Percentiles rank a stretch among this genome's conserved stretches.
Conservation (phyloP, 2,329 filamentous ascomycete genomes). For the Sporothrix inflata region DNA sequence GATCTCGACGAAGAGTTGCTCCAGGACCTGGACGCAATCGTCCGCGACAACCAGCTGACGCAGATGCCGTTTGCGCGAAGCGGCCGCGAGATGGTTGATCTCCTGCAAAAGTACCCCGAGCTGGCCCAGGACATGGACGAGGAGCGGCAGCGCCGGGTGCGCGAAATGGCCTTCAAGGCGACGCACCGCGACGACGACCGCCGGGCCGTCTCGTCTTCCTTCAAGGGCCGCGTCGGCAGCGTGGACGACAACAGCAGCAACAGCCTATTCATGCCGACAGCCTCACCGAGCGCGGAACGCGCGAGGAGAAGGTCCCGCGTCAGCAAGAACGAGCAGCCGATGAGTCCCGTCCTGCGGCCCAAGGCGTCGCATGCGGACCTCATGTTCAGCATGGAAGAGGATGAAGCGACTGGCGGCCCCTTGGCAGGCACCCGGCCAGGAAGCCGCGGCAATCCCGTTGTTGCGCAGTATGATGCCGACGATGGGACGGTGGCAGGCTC, state of each 20-base stretch:
- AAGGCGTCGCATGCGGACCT: conserved; percentile 74
- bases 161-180: conserved; percentile 72
- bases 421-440: conserved; percentile 14
- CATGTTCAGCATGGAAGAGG: conserved; percentile 95
- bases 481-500: not conserved
- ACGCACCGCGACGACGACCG: conserved; percentile 67
- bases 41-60: conserved; percentile 79
- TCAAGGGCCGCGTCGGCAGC: conserved; percentile 62
- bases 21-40: conserved; percentile 75
- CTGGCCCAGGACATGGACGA: conserved; percentile 68
- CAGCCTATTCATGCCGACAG: conserved; percentile 39
- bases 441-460: conserved; percentile 4
- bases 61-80: conserved; percentile 78
- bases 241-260: conserved; percentile 58
- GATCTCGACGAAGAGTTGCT: conserved; percentile 85
- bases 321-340: conserved; percentile 54
- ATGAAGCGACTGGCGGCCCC: conserved; percentile 48
- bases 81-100: conserved; percentile 67
- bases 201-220: conserved; percentile 59
- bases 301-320: conserved; percentile 52
- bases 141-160: conserved; percentile 70
- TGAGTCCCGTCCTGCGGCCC: conserved; percentile 69
- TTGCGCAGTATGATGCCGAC: not conserved
- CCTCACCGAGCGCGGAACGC: conserved; percentile 50
- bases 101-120: conserved; percentile 67